Evolutionary conservation across 2,329 filamentous ascomycete species (phyloP).

Genomic region (Calonectria pauciramosa): DNA sequence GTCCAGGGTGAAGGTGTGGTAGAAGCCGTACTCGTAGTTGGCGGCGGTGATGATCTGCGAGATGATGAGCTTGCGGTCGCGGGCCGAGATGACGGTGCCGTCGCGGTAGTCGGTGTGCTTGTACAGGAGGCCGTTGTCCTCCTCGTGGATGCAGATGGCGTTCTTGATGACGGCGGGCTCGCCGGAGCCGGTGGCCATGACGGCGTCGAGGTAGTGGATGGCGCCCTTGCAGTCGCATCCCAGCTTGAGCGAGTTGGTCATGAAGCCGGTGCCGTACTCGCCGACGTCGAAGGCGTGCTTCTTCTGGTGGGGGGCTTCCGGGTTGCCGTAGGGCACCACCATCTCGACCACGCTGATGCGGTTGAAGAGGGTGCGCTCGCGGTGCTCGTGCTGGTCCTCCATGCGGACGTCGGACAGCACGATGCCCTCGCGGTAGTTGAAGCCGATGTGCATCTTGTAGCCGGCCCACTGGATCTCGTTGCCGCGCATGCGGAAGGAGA

Average conservation of each 20-base stretch:
- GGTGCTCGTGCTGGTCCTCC: conserved; percentile 61
- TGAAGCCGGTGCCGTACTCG: conserved; percentile 86
- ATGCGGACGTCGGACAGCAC: conserved; percentile 79
- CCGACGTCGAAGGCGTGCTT: conserved; percentile 88
- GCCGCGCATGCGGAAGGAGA: conserved; percentile 61
- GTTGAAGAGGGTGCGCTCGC: conserved; percentile 73
- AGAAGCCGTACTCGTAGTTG: conserved; percentile 72
- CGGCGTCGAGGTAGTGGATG: conserved; percentile 92
- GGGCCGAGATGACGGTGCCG: conserved; percentile 68
- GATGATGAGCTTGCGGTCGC: conserved; percentile 71
- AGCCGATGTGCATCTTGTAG: conserved; percentile 79
- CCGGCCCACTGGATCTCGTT: conserved; percentile 71
- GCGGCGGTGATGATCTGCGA: conserved; percentile 76
- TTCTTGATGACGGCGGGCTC: conserved; percentile 89
- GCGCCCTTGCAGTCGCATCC: conserved; percentile 91
- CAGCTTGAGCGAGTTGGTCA: conserved; percentile 84
- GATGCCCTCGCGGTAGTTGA: conserved; percentile 79
- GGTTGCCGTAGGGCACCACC: conserved; percentile 82
- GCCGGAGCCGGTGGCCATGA: conserved; percentile 86
- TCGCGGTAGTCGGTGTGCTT: conserved; percentile 76
- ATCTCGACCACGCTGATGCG: conserved; percentile 78
- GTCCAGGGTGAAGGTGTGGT: conserved; percentile 60
- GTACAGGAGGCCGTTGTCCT: conserved; percentile 70
- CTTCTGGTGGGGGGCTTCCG: conserved; percentile 82
- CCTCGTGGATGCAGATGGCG: conserved; percentile 88